phyloP scores from a whole-genome alignment of 1,284 basidiomycete species.

The Lignosus rhinocerotis region DNA sequence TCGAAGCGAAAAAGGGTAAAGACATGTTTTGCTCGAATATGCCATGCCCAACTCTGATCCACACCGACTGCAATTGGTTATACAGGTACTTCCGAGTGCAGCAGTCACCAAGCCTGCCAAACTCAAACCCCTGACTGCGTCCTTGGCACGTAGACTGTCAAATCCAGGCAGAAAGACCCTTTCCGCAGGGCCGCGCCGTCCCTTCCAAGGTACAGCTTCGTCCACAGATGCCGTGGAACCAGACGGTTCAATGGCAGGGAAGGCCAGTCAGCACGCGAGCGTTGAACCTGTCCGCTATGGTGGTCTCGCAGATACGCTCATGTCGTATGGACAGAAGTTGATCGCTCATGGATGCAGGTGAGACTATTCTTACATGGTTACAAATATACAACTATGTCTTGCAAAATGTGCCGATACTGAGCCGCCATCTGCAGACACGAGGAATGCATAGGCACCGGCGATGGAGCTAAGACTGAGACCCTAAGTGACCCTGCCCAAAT shows the following conservation, averaged over 20 bases:
- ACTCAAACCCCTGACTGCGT: slow-evolving; percentile 19
- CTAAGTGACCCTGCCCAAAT: neutral
- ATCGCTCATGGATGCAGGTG: slow-evolving; percentile 18
- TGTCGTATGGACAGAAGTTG: slow-evolving; percentile 26
- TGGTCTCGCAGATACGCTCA: slow-evolving; percentile 26
- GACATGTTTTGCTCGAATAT: slow-evolving; percentile 1
- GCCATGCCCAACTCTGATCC: slow-evolving; percentile 1
- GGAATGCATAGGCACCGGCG: neutral
- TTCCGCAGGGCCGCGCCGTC: slow-evolving; percentile 12
- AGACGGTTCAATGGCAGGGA: neutral
- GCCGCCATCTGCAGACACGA: neutral
- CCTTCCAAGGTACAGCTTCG: slow-evolving; percentile 2
- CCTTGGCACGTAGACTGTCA: slow-evolving; percentile 18
- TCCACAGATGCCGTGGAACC: neutral
- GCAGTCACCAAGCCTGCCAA: slow-evolving; percentile 23
- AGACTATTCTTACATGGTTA: neutral
- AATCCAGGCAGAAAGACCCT: slow-evolving; percentile 12
- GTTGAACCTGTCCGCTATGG: slow-evolving; percentile 14
- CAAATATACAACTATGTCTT: neutral
- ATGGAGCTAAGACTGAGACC: neutral
- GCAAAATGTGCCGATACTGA: neutral
- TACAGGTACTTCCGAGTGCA: slow-evolving; percentile 15
- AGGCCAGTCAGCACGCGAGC: slow-evolving; percentile 3
- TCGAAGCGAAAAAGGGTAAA: slow-evolving; percentile 20
- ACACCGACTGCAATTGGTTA: slow-evolving; percentile 5